Evolutionary conservation across 139 green algal genomes (phyloP), one percentile per base, ranked within the genome.

Genomic region (Limnomonas spitsbergensis): DNA sequence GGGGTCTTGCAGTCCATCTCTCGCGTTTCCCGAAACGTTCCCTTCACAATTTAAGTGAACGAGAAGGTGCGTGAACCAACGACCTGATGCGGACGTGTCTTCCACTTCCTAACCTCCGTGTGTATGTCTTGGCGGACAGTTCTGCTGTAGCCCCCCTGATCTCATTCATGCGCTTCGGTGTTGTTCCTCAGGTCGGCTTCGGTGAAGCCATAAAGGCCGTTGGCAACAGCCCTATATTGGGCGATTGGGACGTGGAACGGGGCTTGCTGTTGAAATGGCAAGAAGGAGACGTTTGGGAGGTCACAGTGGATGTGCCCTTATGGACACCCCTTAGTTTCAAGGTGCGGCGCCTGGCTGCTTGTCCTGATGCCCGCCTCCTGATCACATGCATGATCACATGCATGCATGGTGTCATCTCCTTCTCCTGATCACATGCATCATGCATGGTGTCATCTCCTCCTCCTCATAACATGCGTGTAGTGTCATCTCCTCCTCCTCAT

Each of bases 231-330:
- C 27, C 78, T 4, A 69, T 56, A 7, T 47, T 89, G 38, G 82
- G 82, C 31, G 40, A 26, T 24, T 94, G 90, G 88, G 74, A 89
- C 35, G 53, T 86, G 32, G 67, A 72, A 2, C 81, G 81, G 27
- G 89, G 66, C 1, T 39, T 75, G 0, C 27, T 78, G 29, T 82
- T 94, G 53, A 68, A 70, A 1, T 95, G 90, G 91, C 83, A 39
- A 29, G 90, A 95, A 24, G 90, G 90, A 6, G 75, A 95, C 52
- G 36, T 90, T 0, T 95, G 91, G 91, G 83, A 66, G 0, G 68
- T 73, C 3, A 82, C 83, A 0, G 40, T 88, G 0, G 54, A 85
- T 6, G 67, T 92, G 27, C 84, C 88, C 2, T 79, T 82, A 0
- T 85, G 87, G 2, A 7, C 73, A 14, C 56, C 84, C 1, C 73